These are phyloP conservation scores for Lasiodiplodia sp. DNA, from an alignment of 2,329 filamentous ascomycete species.

Conservation along the genomic window DNA sequence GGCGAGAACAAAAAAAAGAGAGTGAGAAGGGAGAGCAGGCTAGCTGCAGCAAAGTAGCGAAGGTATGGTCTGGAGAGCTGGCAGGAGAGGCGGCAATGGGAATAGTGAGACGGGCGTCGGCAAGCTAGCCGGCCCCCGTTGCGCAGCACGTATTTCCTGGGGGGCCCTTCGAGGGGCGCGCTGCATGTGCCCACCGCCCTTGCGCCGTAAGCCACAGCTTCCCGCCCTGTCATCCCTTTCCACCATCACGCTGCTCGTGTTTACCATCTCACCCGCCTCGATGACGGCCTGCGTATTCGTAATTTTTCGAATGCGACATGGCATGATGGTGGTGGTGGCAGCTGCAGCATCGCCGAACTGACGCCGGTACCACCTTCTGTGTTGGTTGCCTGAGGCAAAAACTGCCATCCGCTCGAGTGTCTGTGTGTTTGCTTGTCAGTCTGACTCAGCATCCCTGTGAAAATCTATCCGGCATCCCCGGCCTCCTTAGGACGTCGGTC, in stretches of 20 bases:
- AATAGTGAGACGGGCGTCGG: slow-evolving; percentile 9
- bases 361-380: background rate
- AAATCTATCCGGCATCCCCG: background rate
- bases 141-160: background rate
- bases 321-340: background rate
- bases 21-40: background rate
- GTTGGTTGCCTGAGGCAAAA: slow-evolving; percentile 6
- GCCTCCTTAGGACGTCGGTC: background rate
- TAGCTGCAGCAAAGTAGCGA: background rate
- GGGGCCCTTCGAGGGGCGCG: background rate
- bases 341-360: background rate
- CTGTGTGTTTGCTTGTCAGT: background rate
- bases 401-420: slow-evolving; percentile 1
- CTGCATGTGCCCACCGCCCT: background rate
- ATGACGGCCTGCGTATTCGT: background rate
- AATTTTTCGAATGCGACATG: background rate
- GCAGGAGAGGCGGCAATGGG: background rate
- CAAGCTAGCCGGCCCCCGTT: slow-evolving; percentile 7
- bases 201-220: slow-evolving; percentile 14
- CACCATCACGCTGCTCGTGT: background rate
- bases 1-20: background rate
- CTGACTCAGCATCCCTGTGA: slow-evolving; percentile 19
- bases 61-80: background rate
- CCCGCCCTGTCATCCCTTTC: background rate
- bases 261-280: background rate